Evolutionary conservation across 768 basidiomycete species (phyloP).

Genomic region (Porphyrellus cyaneotinctus): DNA sequence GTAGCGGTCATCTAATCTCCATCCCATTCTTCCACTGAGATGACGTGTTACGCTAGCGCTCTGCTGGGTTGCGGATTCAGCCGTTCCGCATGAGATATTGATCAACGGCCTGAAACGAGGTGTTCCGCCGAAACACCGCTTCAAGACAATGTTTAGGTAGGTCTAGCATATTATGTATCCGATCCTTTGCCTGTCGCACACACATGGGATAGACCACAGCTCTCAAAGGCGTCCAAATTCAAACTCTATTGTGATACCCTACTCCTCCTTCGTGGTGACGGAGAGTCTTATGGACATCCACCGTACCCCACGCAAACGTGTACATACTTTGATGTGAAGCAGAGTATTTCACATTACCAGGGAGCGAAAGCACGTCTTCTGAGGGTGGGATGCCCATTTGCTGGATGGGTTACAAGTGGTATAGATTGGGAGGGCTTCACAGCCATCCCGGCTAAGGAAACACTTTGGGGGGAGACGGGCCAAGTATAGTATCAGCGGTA

Average conservation of each 20-base stretch:
- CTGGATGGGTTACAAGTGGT: conserved; percentile 61
- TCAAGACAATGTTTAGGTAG: conserved; percentile 62
- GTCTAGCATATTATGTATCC: conserved; percentile 1
- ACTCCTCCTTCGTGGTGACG: conserved; percentile 10
- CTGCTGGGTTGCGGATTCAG: conserved; percentile 60
- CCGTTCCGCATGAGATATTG: conserved; percentile 52
- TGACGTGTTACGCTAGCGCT: conserved; percentile 44
- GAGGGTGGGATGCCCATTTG: conserved; percentile 45
- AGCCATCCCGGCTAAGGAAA: conserved; percentile 2
- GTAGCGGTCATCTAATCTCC: conserved; percentile 34
- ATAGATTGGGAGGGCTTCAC: conserved; percentile 50
- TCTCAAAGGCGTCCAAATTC: conserved; percentile 54
- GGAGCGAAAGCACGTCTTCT: conserved; percentile 46
- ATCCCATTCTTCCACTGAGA: neutral
- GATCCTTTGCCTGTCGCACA: neutral
- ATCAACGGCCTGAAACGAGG: conserved; percentile 82
- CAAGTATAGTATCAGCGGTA: neutral
- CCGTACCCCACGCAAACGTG: conserved; percentile 13
- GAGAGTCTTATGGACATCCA: conserved; percentile 7
- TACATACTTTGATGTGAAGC: conserved; percentile 49
- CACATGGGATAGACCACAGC: conserved; percentile 39
- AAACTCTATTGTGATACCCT: conserved; percentile 37
- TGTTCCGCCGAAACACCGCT: conserved; percentile 65
- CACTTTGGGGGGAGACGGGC: too few species aligned
- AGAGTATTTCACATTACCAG: conserved; percentile 42